Evolutionary conservation across 768 basidiomycete genomes (phyloP).

Genomic region (Boletus sp.): DNA sequence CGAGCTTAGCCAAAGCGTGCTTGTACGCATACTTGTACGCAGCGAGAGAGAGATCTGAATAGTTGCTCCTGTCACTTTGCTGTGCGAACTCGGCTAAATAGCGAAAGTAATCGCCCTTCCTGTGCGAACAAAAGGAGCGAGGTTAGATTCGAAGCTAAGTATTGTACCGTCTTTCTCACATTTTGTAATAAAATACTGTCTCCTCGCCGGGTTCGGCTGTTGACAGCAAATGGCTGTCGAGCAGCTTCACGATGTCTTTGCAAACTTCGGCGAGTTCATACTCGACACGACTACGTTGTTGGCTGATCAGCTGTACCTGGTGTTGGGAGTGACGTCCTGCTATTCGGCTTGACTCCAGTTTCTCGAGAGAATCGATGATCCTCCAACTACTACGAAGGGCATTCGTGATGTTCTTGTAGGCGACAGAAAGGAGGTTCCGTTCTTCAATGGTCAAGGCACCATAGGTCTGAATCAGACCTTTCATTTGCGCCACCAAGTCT

Average conservation of each 20-base stretch:
- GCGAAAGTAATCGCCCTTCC: constrained; percentile 90
- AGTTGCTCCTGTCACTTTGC: constrained; percentile 63
- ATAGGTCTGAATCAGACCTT: constrained; percentile 64
- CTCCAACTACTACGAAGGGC: constrained; percentile 84
- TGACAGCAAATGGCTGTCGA: constrained; percentile 60
- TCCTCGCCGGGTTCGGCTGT: constrained; percentile 74
- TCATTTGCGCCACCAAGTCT: constrained; percentile 82
- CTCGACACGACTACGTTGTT: constrained; percentile 75
- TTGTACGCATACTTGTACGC: constrained; percentile 86
- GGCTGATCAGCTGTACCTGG: constrained; percentile 65
- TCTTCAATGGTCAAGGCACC: constrained; percentile 79
- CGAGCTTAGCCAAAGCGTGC: constrained; percentile 73
- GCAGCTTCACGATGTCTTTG: constrained; percentile 71
- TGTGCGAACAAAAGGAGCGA: constrained; percentile 26
- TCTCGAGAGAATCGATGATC: constrained; percentile 72
- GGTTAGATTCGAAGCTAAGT: not conserved
- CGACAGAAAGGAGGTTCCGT: constrained; percentile 84
- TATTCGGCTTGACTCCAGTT: constrained; percentile 45
- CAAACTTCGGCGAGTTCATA: constrained; percentile 73
- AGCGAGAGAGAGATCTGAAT: constrained; percentile 74
- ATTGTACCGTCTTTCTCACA: constrained; percentile 45
- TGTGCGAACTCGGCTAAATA: constrained; percentile 87
- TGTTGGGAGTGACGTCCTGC: constrained; percentile 28
- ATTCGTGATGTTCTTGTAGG: constrained; percentile 90
- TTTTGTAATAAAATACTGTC: constrained; percentile 88